These are phyloP conservation scores for Colletotrichum paranaense DNA, from an alignment of 2,329 filamentous ascomycete genomes.

Conservation along the genomic window DNA sequence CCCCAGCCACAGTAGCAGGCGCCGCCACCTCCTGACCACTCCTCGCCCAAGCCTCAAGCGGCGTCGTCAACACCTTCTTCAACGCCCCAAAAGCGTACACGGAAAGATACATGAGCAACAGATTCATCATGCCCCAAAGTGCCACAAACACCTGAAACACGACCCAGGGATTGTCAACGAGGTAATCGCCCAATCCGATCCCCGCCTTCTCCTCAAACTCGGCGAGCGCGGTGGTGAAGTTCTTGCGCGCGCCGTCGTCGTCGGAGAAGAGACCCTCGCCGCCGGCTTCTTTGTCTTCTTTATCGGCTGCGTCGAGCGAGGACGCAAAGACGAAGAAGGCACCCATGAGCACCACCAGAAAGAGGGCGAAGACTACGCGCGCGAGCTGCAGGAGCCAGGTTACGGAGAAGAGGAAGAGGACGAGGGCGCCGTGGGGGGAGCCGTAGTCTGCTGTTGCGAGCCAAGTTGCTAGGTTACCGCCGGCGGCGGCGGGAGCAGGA, in stretches of 20 bases:
- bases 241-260: background rate
- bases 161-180: constrained; percentile 9
- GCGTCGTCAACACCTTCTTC: constrained; percentile 25
- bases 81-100: constrained; percentile 21
- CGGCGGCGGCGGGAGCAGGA: no score
- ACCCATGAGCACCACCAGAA: constrained; percentile 4
- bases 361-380: constrained; percentile 24
- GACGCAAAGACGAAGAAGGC: constrained; percentile 16
- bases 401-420: constrained; percentile 20
- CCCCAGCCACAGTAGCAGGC: background rate
- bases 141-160: background rate
- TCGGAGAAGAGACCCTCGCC: background rate
- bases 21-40: background rate
- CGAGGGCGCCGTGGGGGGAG: constrained; percentile 31
- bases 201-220: constrained; percentile 19
- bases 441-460: constrained; percentile 29
- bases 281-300: background rate
- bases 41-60: constrained; percentile 18
- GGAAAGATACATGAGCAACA: constrained; percentile 15
- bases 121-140: background rate
- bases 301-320: background rate
- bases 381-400: constrained; percentile 27
- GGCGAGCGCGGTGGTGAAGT: constrained; percentile 17
- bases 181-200: background rate
- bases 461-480: constrained; percentile 25